Evolutionary conservation across 2,329 filamentous ascomycete species (phyloP).

Genomic region (Colletotrichum tropicale): DNA sequence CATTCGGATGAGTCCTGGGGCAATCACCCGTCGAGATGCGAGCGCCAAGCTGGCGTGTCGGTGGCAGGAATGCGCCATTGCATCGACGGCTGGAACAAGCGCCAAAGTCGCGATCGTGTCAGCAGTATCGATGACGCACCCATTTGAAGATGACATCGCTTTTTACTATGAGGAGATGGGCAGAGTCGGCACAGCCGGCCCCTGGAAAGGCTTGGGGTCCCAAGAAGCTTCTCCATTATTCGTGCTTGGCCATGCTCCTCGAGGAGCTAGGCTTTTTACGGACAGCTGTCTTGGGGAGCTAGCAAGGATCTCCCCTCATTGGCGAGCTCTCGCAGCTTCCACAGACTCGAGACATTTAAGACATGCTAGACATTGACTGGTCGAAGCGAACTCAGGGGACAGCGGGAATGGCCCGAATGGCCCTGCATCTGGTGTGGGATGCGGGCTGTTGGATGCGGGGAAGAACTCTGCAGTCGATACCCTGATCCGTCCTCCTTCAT

Average conservation of each 20-base stretch:
- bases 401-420: slow-evolving; percentile 2
- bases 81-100: neutral
- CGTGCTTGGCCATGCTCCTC: neutral
- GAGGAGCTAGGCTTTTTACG: neutral
- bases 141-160: neutral
- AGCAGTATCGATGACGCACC: slow-evolving; percentile 15
- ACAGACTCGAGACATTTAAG: neutral
- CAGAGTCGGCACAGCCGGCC: slow-evolving; percentile 4
- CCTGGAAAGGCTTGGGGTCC: neutral
- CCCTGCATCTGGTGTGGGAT: neutral
- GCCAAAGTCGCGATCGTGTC: slow-evolving; percentile 13
- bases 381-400: neutral
- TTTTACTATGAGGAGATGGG: neutral
- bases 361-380: neutral
- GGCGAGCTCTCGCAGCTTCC: neutral
- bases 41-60: neutral
- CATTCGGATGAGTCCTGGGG: neutral
- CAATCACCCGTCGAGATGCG: neutral
- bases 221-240: neutral
- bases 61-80: neutral
- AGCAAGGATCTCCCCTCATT: neutral
- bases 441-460: neutral
- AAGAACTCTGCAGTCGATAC: neutral
- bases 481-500: neutral
- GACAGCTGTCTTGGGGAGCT: neutral